Conservation (phyloP, 352 stramenopile species). For the Phytophthora macrochlamydospora region DNA sequence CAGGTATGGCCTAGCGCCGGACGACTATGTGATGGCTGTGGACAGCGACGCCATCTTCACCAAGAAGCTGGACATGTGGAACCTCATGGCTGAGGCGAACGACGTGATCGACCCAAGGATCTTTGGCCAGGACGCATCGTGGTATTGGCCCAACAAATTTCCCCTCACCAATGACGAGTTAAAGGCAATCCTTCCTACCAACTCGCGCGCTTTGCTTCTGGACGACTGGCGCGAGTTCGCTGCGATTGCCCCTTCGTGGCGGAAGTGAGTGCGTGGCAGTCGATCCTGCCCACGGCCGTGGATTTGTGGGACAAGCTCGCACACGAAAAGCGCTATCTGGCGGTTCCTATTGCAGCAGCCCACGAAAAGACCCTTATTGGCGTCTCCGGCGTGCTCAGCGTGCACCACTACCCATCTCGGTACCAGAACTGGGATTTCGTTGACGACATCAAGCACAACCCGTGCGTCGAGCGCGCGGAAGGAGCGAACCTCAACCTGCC, state of each 20-base stretch:
- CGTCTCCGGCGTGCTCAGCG: slow-evolving; percentile 71
- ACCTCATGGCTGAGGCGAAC: slow-evolving; percentile 67
- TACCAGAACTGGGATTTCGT: slow-evolving; percentile 91
- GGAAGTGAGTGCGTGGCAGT: slow-evolving; percentile 53
- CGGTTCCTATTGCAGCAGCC: slow-evolving; percentile 69
- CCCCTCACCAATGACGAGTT: slow-evolving; percentile 49
- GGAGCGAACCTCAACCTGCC: slow-evolving; percentile 49
- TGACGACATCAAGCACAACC: slow-evolving; percentile 81
- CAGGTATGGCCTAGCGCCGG: slow-evolving; percentile 37
- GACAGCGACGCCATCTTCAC: slow-evolving; percentile 86
- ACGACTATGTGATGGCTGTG: slow-evolving; percentile 81
- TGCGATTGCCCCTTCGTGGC: slow-evolving; percentile 76
- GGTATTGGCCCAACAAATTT: slow-evolving; percentile 69
- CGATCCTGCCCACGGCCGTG: slow-evolving; percentile 55
- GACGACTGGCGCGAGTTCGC: slow-evolving; percentile 78
- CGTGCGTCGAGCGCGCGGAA: slow-evolving; percentile 49
- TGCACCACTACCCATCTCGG: slow-evolving; percentile 81
- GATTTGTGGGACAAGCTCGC: slow-evolving; percentile 59
- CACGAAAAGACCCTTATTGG: slow-evolving; percentile 60
- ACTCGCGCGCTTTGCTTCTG: slow-evolving; percentile 47
- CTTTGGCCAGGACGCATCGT: slow-evolving; percentile 81
- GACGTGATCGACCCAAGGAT: slow-evolving; percentile 63
- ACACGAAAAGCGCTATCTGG: slow-evolving; percentile 61
- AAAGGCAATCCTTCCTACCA: slow-evolving; percentile 36
- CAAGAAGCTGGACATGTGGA: slow-evolving; percentile 78